These are phyloP conservation scores for Isatis lusitanica DNA, from an alignment of 441 rosid genomes.

Conservation along the genomic window DNA sequence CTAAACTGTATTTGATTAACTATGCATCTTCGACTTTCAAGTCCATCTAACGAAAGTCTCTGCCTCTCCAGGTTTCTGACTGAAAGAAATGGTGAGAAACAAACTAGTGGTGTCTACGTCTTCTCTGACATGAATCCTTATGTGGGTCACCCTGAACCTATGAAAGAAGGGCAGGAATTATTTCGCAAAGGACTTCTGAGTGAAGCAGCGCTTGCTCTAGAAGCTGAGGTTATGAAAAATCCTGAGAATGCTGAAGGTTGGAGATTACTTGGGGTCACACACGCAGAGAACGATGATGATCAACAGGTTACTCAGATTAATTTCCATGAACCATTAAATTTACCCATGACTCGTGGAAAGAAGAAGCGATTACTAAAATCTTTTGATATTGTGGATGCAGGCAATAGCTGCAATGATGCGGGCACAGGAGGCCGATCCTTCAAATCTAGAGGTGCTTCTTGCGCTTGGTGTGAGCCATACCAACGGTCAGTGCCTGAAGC, in stretches of 20 bases:
- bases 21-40: constrained; percentile 7
- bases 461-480: constrained; percentile 99
- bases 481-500: constrained; percentile 64
- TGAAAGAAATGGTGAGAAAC: constrained; percentile 70
- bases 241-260: constrained; percentile 98
- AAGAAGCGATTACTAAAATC: background rate
- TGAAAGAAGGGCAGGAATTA: constrained; percentile 93
- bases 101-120: constrained; percentile 85
- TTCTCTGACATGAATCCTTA: constrained; percentile 99
- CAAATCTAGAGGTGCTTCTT: constrained; percentile 96
- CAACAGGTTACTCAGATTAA: constrained; percentile 68
- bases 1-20: background rate
- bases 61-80: constrained; percentile 56
- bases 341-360: background rate
- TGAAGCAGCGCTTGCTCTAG: constrained; percentile 98
- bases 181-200: constrained; percentile 98
- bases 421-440: constrained; percentile 92
- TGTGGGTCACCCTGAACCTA: constrained; percentile 94
- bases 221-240: constrained; percentile 97
- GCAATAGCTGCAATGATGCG: constrained; percentile 99
- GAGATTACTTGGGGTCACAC: constrained; percentile 97
- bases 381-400: constrained; percentile 46
- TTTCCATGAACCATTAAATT: background rate
- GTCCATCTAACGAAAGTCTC: constrained; percentile 19
- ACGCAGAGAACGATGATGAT: constrained; percentile 99